A percentile compares a stretch with the other conserved stretches of the same genome.
Conservation (phyloP, 805 yeast genomes). For the Metschnikowia lachancei region DNA sequence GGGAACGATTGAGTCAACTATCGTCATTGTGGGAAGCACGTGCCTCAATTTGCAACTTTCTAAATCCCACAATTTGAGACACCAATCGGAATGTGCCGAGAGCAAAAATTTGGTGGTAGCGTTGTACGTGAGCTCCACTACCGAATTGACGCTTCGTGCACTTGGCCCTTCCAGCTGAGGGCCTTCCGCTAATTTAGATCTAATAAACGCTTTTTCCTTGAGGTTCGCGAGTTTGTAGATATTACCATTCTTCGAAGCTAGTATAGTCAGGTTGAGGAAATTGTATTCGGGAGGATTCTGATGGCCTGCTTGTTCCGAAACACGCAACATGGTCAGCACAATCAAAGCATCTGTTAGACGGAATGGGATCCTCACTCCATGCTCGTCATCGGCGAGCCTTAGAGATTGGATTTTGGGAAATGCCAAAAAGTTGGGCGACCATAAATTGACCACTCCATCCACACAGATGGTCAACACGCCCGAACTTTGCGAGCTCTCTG, state of each 20-base stretch:
- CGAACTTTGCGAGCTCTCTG: conserved; percentile 10
- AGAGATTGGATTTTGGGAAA: conserved; percentile 19
- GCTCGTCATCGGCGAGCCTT: conserved; percentile 3
- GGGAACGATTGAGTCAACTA: conserved; percentile 9
- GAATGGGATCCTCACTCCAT: neutral
- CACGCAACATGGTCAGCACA: conserved; percentile 3
- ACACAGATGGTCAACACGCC: conserved; percentile 16
- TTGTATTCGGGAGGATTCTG: conserved; percentile 16
- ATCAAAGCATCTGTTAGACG: conserved; percentile 4
- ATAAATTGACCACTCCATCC: conserved; percentile 20
- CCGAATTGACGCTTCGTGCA: conserved; percentile 6
- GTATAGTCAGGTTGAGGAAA: conserved; percentile 13
- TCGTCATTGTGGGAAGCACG: conserved; percentile 16
- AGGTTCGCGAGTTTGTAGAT: conserved; percentile 12
- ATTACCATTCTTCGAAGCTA: conserved; percentile 12
- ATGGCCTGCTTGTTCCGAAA: conserved; percentile 4
- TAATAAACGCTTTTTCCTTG: conserved; percentile 9
- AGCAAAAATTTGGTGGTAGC: conserved; percentile 9
- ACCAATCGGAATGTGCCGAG: conserved; percentile 19
- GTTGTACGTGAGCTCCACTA: conserved; percentile 13
- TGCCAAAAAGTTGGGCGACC: conserved; percentile 23
- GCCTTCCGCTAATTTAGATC: neutral
- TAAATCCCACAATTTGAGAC: conserved; percentile 16
- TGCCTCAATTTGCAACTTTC: conserved; percentile 3
- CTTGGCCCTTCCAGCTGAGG: conserved; percentile 1